Percentiles rank a stretch among this genome's conserved stretches.
phyloP scores from a whole-genome alignment of 73 alveolate species.

The Effrenium voratum region DNA sequence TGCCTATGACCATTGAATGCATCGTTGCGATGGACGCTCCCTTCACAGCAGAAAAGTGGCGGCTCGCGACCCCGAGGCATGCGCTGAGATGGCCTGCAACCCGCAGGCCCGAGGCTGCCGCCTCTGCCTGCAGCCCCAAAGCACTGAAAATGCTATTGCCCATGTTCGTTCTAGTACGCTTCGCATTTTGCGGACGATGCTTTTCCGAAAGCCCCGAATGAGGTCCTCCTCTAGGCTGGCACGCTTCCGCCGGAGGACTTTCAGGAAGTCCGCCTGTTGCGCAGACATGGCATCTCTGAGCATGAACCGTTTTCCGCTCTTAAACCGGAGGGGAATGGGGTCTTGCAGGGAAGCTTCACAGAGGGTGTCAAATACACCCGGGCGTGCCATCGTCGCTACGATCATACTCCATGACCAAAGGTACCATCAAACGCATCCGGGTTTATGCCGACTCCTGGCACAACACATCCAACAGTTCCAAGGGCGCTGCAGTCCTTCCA shows the following conservation, averaged over 20 bases:
- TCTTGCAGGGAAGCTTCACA: no score
- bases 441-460: no score
- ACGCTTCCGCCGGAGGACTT: constrained; percentile 66
- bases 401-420: not conserved
- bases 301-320: no score
- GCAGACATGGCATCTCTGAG: not conserved
- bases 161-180: not conserved
- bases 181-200: not conserved
- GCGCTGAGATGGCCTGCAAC: constrained; percentile 55
- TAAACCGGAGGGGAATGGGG: no score
- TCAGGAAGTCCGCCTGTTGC: constrained; percentile 59
- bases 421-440: no score
- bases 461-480: no score
- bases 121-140: constrained; percentile 16
- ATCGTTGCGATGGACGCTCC: no score
- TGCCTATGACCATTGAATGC: no score
- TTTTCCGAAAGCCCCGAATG: not conserved
- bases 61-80: no score
- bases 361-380: not conserved
- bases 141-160: not conserved
- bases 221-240: constrained; percentile 70
- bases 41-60: no score
- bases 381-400: not conserved
- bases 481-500: no score
- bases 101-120: constrained; percentile 65